Evolutionary conservation across 2,329 filamentous ascomycete genomes (phyloP).

Genomic region (Aspergillus fructus): DNA sequence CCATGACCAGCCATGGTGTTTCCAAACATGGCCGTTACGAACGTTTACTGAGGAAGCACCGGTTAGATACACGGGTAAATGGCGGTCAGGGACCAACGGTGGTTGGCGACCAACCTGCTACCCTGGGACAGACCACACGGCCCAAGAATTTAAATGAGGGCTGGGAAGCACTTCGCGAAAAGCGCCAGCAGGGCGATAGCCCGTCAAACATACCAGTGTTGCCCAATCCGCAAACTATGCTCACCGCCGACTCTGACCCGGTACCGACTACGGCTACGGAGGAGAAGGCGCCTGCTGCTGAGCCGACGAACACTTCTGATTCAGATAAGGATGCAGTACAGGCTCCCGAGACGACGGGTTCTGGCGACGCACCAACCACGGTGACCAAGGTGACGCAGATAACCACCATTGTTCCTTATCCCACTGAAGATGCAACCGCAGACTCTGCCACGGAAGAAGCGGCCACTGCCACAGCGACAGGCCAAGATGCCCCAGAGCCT

Average conservation of each 20-base stretch:
- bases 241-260: not conserved
- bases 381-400: not conserved
- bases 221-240: not conserved
- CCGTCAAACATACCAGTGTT: not conserved
- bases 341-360: not conserved
- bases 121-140: not conserved
- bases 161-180: not conserved
- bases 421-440: not conserved
- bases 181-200: not conserved
- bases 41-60: constrained; percentile 10
- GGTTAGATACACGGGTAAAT: not conserved
- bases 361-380: not conserved
- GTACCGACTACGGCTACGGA: not conserved
- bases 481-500: not conserved
- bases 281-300: not conserved
- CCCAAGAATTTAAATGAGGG: constrained; percentile 2
- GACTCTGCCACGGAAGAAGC: no score
- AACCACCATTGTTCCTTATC: not conserved
- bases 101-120: not conserved
- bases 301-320: not conserved
- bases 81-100: not conserved
- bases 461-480: no score
- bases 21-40: constrained; percentile 11
- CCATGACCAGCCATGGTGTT: constrained; percentile 8
- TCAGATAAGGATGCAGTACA: not conserved